Evolutionary conservation across 106 monocot species (phyloP).

Genomic region (Allium sativum): DNA sequence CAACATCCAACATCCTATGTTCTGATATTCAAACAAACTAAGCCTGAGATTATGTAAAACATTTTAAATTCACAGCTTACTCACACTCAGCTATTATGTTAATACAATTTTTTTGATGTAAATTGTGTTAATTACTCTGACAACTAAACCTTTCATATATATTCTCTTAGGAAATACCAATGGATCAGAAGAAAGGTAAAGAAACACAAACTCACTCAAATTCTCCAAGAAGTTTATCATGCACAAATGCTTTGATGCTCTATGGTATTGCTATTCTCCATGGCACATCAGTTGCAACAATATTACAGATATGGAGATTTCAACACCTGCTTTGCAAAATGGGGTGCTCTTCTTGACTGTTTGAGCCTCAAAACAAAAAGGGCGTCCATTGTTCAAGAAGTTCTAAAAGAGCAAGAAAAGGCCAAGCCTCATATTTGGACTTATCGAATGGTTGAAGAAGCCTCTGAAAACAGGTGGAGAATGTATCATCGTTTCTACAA

Average conservation of each 20-base stretch:
- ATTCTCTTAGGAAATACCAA: background rate
- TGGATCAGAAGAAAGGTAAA: slow-evolving; percentile 6
- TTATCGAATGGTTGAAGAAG: slow-evolving; percentile 70
- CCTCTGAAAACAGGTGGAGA: slow-evolving; percentile 68
- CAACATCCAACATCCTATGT: no score
- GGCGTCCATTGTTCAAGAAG: slow-evolving; percentile 50
- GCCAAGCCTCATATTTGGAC: slow-evolving; percentile 72
- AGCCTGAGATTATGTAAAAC: no score
- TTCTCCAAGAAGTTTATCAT: slow-evolving; percentile 1
- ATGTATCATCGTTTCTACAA: slow-evolving; percentile 40
- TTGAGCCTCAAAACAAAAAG: slow-evolving; percentile 78
- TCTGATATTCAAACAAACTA: no score
- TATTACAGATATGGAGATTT: slow-evolving; percentile 85
- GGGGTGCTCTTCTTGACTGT: slow-evolving; percentile 75
- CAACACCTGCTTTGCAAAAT: slow-evolving; percentile 70
- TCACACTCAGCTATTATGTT: no score
- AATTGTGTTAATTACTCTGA: background rate
- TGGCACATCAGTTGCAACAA: slow-evolving; percentile 51
- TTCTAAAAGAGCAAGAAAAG: slow-evolving; percentile 57
- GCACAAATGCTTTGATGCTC: slow-evolving; percentile 22
- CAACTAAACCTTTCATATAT: background rate
- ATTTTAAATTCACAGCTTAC: no score
- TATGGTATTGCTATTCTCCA: slow-evolving; percentile 23
- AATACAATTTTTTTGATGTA: no score
- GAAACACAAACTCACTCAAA: background rate